Base-by-base conservation (phyloP, 2,329 filamentous ascomycete genomes). In the Alternaria brassicicola region DNA sequence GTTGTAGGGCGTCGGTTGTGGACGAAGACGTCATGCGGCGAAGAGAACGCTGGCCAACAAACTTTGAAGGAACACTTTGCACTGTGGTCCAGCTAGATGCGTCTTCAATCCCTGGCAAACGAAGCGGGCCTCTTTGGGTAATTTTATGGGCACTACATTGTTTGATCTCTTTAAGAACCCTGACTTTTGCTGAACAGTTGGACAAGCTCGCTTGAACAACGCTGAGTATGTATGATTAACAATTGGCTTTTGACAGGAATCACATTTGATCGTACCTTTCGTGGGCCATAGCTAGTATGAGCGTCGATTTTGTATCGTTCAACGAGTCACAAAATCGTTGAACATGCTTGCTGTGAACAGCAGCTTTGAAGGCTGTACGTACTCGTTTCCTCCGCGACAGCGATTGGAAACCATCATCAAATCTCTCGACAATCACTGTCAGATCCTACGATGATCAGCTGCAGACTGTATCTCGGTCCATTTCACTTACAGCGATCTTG, bases 401-500 rank as follows among this genome's bases (percentile, higher is more conserved):
- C 41, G 41, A 45, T 30, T 26, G 26, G 13, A 45, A 10, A 0
- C 41, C 41, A 1, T 1, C 13, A 13, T 45, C 41, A 4, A 45
- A 50, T 26, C 19, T 49, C 35, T 28, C 45, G 23, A 50, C 36
- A 12, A 50, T 50, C 4, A 25, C 8, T 1, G 13, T 49, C 1
- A 55, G 33, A 42, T 55, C 43, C 45, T 33, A 6, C 0, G 7
- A 45, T 2, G 41, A 13, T 45, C 7, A 42, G 38, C 23, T 0
- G 3, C 1, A 25, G 38, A 6, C 25, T 26, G 3, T 21, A 12
- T 42, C 21, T 13, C 0, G 9, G 15, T 7, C 2, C 38, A 25
- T 1, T 10, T 4, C 9, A 7, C 35, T 30, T 21, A 55, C 45
- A n/a, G 17, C 17, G 31, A 64, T 19, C 23, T 64, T 64, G 17